Percentiles rank a stretch among this genome's conserved stretches.
Conservation (phyloP, 768 basidiomycete species). For the Sporobolomyces pararoseus region DNA sequence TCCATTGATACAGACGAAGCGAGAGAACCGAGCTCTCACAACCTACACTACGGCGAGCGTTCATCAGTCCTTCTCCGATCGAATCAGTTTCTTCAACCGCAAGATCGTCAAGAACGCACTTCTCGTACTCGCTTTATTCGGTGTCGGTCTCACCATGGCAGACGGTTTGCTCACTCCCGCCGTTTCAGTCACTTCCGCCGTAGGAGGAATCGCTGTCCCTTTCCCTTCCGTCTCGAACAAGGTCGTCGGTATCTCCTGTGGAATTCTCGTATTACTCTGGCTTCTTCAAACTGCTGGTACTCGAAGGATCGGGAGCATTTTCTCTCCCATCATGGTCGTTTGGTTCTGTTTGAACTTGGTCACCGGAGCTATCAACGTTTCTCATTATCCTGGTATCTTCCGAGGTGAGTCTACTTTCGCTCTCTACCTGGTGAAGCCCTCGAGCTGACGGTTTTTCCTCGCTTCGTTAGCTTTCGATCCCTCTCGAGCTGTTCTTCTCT, state of each 20-base stretch:
- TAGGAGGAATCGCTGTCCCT: conserved; percentile 63
- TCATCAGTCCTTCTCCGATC: not conserved
- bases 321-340: conserved; percentile 60
- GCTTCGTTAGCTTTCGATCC: conserved; percentile 58
- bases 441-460: not conserved
- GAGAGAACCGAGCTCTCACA: conserved; percentile 59
- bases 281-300: conserved; percentile 63
- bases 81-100: conserved; percentile 6
- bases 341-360: conserved; percentile 56
- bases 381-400: conserved; percentile 20
- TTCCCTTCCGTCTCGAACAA: conserved; percentile 54
- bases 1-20: conserved; percentile 49
- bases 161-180: conserved; percentile 67
- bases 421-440: not conserved
- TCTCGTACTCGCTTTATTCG: conserved; percentile 57
- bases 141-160: conserved; percentile 64
- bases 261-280: conserved; percentile 60
- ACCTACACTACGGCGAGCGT: conserved; percentile 49
- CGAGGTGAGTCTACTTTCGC: not conserved
- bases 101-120: conserved; percentile 8
- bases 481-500: conserved; percentile 62
- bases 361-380: conserved; percentile 32
- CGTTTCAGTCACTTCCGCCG: conserved; percentile 65
- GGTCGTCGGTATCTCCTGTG: conserved; percentile 62
- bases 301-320: conserved; percentile 55